Evolutionary conservation across 2,329 filamentous ascomycete genomes (phyloP).

Genomic region (Fusarium sp.): DNA sequence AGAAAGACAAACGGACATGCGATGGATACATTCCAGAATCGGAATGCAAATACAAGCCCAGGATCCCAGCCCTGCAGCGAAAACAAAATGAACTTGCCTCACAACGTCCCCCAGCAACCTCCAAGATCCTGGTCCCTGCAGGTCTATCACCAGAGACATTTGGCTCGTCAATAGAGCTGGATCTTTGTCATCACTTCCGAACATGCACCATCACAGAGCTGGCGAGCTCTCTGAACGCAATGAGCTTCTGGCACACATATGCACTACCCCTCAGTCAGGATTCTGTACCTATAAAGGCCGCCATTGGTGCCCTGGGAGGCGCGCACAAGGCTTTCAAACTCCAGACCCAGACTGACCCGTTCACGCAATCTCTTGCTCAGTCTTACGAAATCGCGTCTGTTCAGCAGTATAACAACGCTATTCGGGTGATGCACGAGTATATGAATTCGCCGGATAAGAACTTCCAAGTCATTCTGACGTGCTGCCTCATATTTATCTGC

Average conservation of each 20-base stretch:
- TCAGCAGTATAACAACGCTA: conserved; percentile 22
- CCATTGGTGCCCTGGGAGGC: conserved; percentile 15
- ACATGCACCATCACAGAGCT: conserved; percentile 11
- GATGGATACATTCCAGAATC: conserved; percentile 16
- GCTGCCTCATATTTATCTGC: conserved; percentile 30
- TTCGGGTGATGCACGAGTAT: conserved; percentile 5
- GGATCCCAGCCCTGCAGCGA: background rate
- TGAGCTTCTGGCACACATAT: conserved; percentile 16
- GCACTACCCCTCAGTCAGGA: conserved; percentile 14
- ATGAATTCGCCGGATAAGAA: conserved; percentile 1
- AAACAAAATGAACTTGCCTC: conserved; percentile 2
- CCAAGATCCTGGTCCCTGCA: conserved; percentile 11
- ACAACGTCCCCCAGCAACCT: background rate
- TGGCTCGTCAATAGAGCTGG: background rate
- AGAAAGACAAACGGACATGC: conserved; percentile 17
- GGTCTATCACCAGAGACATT: background rate
- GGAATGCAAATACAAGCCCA: background rate
- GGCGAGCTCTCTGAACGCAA: background rate
- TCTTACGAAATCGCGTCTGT: conserved; percentile 17
- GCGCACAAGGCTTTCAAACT: conserved; percentile 27
- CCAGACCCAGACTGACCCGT: background rate
- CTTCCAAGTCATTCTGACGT: conserved; percentile 16
- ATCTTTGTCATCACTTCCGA: conserved; percentile 23
- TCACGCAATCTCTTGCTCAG: background rate
- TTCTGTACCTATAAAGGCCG: background rate